phyloP scores from a whole-genome alignment of 495 filamentous ascomycete genomes.

The Opeltia flavorubescens region DNA sequence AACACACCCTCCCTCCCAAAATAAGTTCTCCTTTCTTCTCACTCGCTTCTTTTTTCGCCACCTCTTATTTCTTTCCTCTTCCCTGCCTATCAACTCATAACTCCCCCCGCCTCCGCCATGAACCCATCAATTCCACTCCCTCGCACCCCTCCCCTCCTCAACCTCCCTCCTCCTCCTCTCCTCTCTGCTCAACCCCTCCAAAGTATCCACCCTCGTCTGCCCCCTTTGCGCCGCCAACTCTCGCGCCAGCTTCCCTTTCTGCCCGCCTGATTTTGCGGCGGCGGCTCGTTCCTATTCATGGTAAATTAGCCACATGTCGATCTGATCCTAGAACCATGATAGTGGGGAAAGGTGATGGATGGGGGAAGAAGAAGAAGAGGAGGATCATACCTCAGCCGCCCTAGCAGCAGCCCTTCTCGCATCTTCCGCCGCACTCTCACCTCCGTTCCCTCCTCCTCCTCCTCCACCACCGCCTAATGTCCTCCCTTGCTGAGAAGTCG shows the following conservation, averaged over 20 bases:
- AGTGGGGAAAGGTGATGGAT: neutral
- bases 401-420: slow-evolving; percentile 46
- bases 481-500: neutral
- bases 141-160: slow-evolving; percentile 34
- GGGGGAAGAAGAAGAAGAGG: neutral
- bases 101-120: slow-evolving; percentile 35
- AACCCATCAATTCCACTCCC: slow-evolving; percentile 61
- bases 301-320: too few relatives aligned
- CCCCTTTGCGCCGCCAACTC: slow-evolving; percentile 53
- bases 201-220: slow-evolving; percentile 44
- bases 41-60: slow-evolving; percentile 72
- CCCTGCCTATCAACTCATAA: slow-evolving; percentile 46
- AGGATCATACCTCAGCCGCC: slow-evolving; percentile 47
- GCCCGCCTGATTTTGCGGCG: slow-evolving; percentile 26
- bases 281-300: neutral
- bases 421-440: slow-evolving; percentile 25
- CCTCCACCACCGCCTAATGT: neutral
- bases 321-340: too few relatives aligned
- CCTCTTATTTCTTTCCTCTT: slow-evolving; percentile 59
- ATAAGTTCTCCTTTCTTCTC: slow-evolving; percentile 68
- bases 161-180: slow-evolving; percentile 42
- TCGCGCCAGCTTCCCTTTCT: slow-evolving; percentile 43
- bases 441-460: slow-evolving; percentile 4
- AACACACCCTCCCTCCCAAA: too few relatives aligned
- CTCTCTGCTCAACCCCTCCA: slow-evolving; percentile 33